Base-by-base conservation (phyloP, 2,329 filamentous ascomycete species). In the Orbilia brochopaga region DNA sequence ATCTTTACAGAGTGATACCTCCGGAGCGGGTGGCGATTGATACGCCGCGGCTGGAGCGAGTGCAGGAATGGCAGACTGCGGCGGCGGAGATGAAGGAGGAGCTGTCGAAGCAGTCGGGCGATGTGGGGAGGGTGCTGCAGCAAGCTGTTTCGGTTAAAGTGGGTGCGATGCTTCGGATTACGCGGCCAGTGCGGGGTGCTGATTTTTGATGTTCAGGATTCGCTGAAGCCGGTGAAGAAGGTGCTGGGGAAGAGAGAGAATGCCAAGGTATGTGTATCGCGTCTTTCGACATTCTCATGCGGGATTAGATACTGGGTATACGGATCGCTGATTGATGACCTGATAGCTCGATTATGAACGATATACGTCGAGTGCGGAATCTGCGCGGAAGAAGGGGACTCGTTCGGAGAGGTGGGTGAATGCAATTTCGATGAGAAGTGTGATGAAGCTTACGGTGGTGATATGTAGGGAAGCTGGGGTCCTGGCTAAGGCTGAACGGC, bases 171-270 rank as follows among this genome's bases (percentile, higher is more conserved):
- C 2, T 2, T 21, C 40, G 27, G 15, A 11, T 1, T 40, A 15
- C 17, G 40, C 8, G 24, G 17, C 27, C 19, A 35, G 19, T 11
- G 30, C 27, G 27, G 32, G 13, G 27, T 48, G n/a, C 42, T 50
- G 21, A 46, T 27, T 52, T 13, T 30, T 7, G 24, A 27, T 11
- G 10, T 17, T 23, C 35, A 73, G 67, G 51, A 52, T 21, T 73
- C 60, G 8, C 11, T 93, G 69, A 85, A 87, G 74, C 87, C 89
- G 1, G 83, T 94, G 78, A 88, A 89, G 77, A 94, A 92, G 80
- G 88, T 87, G 0, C 90, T 95, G 77, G 94, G 93, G 81, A 92
- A 91, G 79, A 83, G 91, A 52, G 90, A 94, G 78, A 90, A 92
- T 76, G 90, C 87, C 80, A 88, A 91, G 81, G 84, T 85, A 69